Base-by-base conservation (phyloP, 2,329 filamentous ascomycete species). In the Fusarium solani-melongenae region DNA sequence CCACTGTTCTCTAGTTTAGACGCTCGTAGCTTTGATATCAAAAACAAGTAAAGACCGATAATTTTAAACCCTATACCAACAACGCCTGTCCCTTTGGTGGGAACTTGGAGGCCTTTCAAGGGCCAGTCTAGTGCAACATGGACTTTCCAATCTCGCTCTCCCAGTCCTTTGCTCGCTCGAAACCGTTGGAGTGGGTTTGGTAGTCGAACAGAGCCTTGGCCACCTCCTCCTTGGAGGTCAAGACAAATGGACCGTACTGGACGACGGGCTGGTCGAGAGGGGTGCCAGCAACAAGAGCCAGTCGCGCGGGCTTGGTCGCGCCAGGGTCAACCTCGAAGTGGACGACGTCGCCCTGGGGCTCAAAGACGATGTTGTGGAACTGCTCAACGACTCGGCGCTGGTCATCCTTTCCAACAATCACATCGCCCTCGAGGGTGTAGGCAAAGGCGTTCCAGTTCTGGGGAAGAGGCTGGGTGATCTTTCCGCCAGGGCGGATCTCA, bases 351-450 rank as follows among this genome's bases (percentile, higher is more conserved):
- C 96, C 96, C 31, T 89, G 86, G 73, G 91, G 89, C 77, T 94
- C 92, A 79, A 98, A 98, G 7, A 98, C 94, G 27, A 96, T 93
- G 80, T 96, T 98, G 84, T 98, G 92, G 81, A 91, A 98, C 79
- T 93, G 89, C 64, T 87, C 86, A 15, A 96, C 88, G 3, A 84
- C 84, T 60, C 83, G 86, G 76, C 85, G 85, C 27, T 84, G 82
- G 64, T 86, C 82, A 24, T 86, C 89, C 49, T 82, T 86, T 73
- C 87, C 91, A 81, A 92, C 93, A 76, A 85, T 85, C 2, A 91
- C 91, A 9, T 88, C 89, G 24, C 96, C 96, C 67, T 91, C 87
- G n/a, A 98, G 86, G 5, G 91, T 92, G 82, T 98, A 98, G 17
- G 92, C 92, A 79, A 98, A 98, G 2, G 94, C 91, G 81, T 97